These are phyloP conservation scores for Creolimax fragrantissima DNA, from an alignment of 78 protist species.

Conservation along the genomic window DNA sequence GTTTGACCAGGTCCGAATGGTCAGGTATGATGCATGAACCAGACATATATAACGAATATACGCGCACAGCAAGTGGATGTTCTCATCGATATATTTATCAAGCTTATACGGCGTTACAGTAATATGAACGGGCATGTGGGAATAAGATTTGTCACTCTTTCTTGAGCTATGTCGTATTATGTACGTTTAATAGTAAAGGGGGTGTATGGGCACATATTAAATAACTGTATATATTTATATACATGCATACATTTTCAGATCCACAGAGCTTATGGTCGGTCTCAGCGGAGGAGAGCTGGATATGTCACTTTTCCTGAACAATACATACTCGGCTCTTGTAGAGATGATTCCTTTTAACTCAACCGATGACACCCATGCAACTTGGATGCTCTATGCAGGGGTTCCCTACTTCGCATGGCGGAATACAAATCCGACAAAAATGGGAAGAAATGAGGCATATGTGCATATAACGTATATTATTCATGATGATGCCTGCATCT, in stretches of 20 bases:
- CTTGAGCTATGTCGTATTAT: neutral
- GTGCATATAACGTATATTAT: neutral
- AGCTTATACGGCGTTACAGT: neutral
- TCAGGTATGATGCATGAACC: neutral
- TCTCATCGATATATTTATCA: neutral
- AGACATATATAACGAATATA: neutral
- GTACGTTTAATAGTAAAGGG: too few relatives aligned
- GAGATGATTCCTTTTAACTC: neutral
- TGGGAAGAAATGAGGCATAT: neutral
- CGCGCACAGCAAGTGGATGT: too few relatives aligned
- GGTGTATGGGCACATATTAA: neutral
- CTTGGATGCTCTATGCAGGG: neutral
- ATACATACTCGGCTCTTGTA: neutral
- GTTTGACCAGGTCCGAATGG: neutral
- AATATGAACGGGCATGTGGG: neutral
- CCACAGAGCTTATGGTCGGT: neutral
- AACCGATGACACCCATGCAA: neutral
- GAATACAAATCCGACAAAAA: neutral
- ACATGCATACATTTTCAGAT: neutral
- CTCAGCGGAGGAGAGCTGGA: neutral
- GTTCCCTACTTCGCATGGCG: neutral
- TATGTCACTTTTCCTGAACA: neutral
- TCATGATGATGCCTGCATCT: too few relatives aligned
- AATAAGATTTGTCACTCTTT: neutral
- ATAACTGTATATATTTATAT: neutral